phyloP scores from a whole-genome alignment of 192 early-diverging fungal species.

The Coemansia sp. region DNA sequence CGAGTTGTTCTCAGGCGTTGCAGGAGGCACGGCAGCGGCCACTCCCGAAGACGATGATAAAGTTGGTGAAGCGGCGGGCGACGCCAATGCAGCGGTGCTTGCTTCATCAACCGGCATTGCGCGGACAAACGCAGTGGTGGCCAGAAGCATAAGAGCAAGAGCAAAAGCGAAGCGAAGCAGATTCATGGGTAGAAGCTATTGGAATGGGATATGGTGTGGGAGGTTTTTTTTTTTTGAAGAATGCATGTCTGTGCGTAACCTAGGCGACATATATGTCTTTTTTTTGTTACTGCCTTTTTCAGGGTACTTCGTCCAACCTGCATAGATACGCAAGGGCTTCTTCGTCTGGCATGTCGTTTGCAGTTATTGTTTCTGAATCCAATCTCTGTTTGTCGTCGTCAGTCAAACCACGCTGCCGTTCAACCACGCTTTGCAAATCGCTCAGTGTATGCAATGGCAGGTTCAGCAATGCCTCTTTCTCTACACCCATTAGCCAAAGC shows the following conservation, averaged over 20 bases:
- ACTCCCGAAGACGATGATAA: background rate
- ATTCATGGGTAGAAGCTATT: too few relatives aligned
- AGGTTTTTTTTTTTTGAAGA: too few relatives aligned
- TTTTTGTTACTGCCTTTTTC: too few relatives aligned
- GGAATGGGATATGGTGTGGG: too few relatives aligned
- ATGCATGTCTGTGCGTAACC: too few relatives aligned
- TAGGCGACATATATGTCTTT: too few relatives aligned
- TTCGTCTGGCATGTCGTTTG: too few relatives aligned
- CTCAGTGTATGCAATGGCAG: constrained; percentile 33
- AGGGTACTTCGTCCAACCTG: too few relatives aligned
- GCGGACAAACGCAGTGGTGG: too few relatives aligned
- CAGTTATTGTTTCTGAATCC: background rate
- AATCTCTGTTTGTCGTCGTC: background rate
- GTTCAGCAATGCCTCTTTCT: constrained; percentile 22
- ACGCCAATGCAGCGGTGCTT: background rate
- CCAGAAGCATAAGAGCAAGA: too few relatives aligned
- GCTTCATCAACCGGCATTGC: background rate
- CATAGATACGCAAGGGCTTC: too few relatives aligned
- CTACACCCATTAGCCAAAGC: constrained; percentile 16
- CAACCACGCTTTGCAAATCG: background rate
- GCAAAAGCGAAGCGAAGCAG: too few relatives aligned
- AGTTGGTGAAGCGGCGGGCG: background rate
- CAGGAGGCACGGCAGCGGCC: background rate
- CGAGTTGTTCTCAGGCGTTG: background rate
- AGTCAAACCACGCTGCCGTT: background rate